Evolutionary conservation across 2,329 filamentous ascomycete species (phyloP).

Genomic region (Tolypocladium cylindrosporum): DNA sequence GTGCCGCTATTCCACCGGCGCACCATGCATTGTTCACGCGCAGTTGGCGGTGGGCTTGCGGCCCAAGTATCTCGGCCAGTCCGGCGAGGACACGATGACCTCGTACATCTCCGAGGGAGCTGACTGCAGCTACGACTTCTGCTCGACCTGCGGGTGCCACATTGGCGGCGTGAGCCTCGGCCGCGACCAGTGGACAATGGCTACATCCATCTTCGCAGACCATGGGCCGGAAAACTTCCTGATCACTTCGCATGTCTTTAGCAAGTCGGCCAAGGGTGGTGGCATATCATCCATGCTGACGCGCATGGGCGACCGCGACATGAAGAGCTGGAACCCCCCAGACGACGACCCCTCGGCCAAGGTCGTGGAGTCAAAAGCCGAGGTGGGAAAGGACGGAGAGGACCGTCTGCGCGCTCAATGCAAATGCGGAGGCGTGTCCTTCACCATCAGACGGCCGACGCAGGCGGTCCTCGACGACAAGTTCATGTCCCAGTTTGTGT

Average conservation of each 20-base stretch:
- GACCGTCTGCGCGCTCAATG: conserved; percentile 33
- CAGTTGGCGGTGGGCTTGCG: conserved; percentile 20
- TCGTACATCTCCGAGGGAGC: conserved; percentile 21
- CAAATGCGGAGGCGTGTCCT: conserved; percentile 36
- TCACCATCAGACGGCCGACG: conserved; percentile 31
- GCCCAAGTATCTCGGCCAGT: conserved; percentile 30
- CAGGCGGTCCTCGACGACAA: conserved; percentile 17
- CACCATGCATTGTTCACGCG: conserved; percentile 31
- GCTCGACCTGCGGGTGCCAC: conserved; percentile 35
- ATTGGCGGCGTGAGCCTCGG: conserved; percentile 24
- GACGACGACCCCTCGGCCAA: conserved; percentile 15
- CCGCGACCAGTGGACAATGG: conserved; percentile 25
- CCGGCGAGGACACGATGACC: conserved; percentile 23
- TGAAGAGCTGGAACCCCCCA: conserved; percentile 26
- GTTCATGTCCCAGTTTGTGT: conserved; percentile 22
- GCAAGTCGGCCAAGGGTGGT: conserved; percentile 22
- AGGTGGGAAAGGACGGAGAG: conserved; percentile 23
- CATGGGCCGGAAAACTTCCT: conserved; percentile 23
- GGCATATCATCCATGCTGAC: conserved; percentile 27
- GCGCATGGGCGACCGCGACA: conserved; percentile 15
- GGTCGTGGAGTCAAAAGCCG: conserved; percentile 14
- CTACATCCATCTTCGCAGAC: conserved; percentile 29
- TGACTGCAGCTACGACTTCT: conserved; percentile 29
- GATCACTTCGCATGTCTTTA: conserved; percentile 25
- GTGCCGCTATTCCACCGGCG: conserved; percentile 32